Base-by-base conservation (phyloP, 2,329 filamentous ascomycete genomes). In the Colletotrichum sp. region DNA sequence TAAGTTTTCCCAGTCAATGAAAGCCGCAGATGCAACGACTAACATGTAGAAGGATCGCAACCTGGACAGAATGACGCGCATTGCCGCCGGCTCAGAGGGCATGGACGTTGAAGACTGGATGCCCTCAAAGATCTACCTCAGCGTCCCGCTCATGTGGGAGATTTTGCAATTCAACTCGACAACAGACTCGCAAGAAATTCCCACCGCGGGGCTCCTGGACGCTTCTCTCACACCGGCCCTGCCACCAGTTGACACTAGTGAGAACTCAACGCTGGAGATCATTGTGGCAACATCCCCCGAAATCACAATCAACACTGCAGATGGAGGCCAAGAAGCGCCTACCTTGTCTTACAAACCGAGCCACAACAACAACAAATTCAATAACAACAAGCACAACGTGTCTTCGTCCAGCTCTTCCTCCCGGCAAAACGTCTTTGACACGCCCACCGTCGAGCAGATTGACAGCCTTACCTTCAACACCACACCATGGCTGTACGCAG, bases 121-220 rank as follows among this genome's bases (percentile, higher is more conserved):
- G 81, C 88, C 88, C 0, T 88, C 87, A 27, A 87, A 87, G 64
- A 89, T 89, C 62, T 87, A 89, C 77, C 87, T 90, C 43, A 89
- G 87, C 74, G 87, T 89, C 1, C 87, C 87, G 2, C 78, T 90
- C 6, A 89, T 89, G 88, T 89, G 88, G 88, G 86, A 88, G 48
- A 86, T 89, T 12, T 79, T 90, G 6, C 87, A 89, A 70, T 86
- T 89, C 78, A 88, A 86, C 78, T 88, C 83, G 34, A 82, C 82
- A 9, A 80, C 84, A 0, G 83, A 85, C 22, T 79, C 83, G 2
- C 83, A 82, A 8, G 83, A 85, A 15, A 80, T 81, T 2, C 81
- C 85, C 1, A 80, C 80, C 0, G 81, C 83, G 4, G 85, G 86
- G 5, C 80, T 89, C 4, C 81, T 89, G 3, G 85, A 88, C 70